Conservation (phyloP, 306 rosid genomes). For the Malus asiatica region DNA sequence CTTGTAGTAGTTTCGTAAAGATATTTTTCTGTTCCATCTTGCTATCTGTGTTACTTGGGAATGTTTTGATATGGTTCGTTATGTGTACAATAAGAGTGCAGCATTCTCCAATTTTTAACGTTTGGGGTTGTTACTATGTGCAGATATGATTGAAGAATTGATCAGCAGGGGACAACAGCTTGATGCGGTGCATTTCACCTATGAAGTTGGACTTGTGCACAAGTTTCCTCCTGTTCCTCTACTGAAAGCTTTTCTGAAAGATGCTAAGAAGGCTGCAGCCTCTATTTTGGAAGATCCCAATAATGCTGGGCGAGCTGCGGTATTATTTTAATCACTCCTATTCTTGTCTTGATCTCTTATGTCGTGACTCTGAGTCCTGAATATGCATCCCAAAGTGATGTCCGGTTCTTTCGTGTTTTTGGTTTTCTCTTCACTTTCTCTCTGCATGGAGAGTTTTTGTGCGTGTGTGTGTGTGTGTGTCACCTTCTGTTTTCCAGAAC, state of each 20-base stretch:
- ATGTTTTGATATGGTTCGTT: background rate
- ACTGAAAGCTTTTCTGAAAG: constrained; percentile 78
- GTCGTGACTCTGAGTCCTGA: background rate
- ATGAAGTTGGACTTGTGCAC: constrained; percentile 81
- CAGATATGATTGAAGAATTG: constrained; percentile 93
- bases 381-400: background rate
- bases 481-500: background rate
- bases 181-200: constrained; percentile 95
- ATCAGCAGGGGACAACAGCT: constrained; percentile 98
- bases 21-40: background rate
- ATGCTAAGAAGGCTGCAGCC: constrained; percentile 92
- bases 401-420: background rate
- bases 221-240: constrained; percentile 87
- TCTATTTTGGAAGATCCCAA: constrained; percentile 85
- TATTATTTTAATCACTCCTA: constrained; percentile 22
- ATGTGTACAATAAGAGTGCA: background rate
- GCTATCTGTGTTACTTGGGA: background rate
- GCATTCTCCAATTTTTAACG: background rate
- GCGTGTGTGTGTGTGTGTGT: background rate
- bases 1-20: background rate
- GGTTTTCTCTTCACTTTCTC: background rate
- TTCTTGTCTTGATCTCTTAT: background rate
- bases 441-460: background rate
- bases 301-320: constrained; percentile 87
- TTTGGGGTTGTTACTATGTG: background rate